phyloP scores from a whole-genome alignment of 2,329 filamentous ascomycete genomes.

The Penicillium psychrosexuale region DNA sequence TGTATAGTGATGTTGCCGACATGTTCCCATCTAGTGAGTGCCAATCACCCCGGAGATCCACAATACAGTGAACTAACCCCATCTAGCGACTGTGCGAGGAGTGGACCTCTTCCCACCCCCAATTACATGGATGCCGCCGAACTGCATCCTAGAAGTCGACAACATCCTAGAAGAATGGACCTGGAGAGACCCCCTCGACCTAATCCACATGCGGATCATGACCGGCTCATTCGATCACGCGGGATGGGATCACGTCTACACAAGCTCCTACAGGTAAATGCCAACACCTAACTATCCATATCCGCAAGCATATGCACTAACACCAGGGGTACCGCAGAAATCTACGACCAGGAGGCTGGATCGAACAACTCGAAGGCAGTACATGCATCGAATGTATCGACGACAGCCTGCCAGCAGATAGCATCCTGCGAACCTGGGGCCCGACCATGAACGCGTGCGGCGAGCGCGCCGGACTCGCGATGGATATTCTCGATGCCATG shows the following conservation, averaged over 20 bases:
- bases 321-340: background rate
- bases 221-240: background rate
- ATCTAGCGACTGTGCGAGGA: background rate
- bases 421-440: background rate
- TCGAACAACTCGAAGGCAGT: conserved; percentile 1
- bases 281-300: background rate
- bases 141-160: conserved; percentile 3
- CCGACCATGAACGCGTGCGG: background rate
- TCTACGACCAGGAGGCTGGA: conserved; percentile 4
- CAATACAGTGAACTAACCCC: background rate
- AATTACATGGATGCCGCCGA: conserved; percentile 2
- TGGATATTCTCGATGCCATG: background rate
- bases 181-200: background rate
- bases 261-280: background rate
- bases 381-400: background rate
- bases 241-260: background rate
- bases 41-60: background rate
- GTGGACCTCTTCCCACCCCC: conserved; percentile 6
- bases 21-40: background rate
- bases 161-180: conserved; percentile 4
- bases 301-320: background rate
- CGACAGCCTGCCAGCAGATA: background rate
- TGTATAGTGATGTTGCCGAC: conserved; percentile 1
- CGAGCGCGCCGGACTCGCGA: background rate
- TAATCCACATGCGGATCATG: conserved; percentile 3